Conservation (phyloP, 208 protist species). For the Acanthamoeba quina region DNA sequence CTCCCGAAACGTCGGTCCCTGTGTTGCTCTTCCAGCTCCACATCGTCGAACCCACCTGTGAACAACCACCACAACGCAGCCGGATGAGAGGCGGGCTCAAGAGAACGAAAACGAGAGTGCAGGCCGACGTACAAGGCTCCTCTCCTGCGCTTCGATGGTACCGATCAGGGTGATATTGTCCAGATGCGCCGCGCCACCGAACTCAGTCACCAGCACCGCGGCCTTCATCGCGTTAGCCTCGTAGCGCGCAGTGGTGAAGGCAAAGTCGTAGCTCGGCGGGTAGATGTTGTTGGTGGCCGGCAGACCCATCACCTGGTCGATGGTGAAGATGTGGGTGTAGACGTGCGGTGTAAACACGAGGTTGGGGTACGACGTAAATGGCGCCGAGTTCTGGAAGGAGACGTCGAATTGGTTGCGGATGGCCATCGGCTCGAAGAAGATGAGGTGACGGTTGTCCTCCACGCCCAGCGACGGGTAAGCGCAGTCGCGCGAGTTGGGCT, state of each 20-base stretch:
- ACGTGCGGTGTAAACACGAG: slow-evolving; percentile 11
- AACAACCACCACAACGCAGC: too few species aligned
- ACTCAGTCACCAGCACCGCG: slow-evolving; percentile 14
- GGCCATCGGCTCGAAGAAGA: slow-evolving; percentile 54
- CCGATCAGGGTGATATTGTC: slow-evolving; percentile 9
- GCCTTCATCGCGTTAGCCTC: not conserved
- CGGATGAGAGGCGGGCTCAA: too few species aligned
- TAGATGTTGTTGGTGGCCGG: slow-evolving; percentile 9
- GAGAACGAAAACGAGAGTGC: too few species aligned
- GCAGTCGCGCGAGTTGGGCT: slow-evolving; percentile 2
- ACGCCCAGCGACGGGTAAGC: slow-evolving; percentile 26
- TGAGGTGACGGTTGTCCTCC: not conserved
- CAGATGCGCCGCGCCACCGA: not conserved
- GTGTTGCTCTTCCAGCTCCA: slow-evolving; percentile 25
- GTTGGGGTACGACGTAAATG: slow-evolving; percentile 11
- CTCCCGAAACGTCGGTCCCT: not conserved
- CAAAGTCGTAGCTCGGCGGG: slow-evolving; percentile 4
- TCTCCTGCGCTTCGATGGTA: slow-evolving; percentile 29
- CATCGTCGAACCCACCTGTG: not conserved
- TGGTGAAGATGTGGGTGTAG: slow-evolving; percentile 39
- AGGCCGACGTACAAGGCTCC: not conserved
- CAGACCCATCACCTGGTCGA: not conserved
- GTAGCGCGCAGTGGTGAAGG: not conserved
- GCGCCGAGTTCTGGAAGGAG: slow-evolving; percentile 15
- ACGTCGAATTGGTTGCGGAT: slow-evolving; percentile 7